Evolutionary conservation across 2,329 filamentous ascomycete genomes (phyloP), one percentile per base, ranked within the genome.

Genomic region (Trichophyton simii): DNA sequence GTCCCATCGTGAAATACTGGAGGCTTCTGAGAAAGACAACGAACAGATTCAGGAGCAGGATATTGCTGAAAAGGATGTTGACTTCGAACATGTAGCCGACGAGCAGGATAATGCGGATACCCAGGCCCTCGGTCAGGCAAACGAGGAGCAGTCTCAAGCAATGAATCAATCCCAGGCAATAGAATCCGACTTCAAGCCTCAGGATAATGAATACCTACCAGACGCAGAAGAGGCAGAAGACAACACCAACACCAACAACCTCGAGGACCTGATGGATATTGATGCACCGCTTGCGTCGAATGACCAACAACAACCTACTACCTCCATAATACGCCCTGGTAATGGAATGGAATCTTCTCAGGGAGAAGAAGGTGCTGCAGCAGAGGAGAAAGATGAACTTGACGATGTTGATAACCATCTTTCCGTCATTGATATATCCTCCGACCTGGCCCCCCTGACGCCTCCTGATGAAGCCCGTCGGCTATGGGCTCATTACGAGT

Each of bases 81-180:
- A 96, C 70, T 96, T 96, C 70, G 91, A 97, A 76, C 94, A 99
- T 74, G 79, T 97, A 2, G 87, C 87, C 63, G 85, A 96, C 66
- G 89, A 96, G 63, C 83, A 94, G 34, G 83, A 86, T 31, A 81
- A 86, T 60, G 83, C 87, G n/a, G 91, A 96, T 71, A 86, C 90
- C 1, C 94, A 99, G 75, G 94, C 94, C 13, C 82, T 99, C 69
- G 95, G 94, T 38, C 87, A 88, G 44, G 89, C 92, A 3, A 88
- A 84, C 9, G 87, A 95, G 65, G 92, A 99, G 28, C 89, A 96
- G 72, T 88, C 88, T 2, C 86, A 86, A 66, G 86, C 88, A 5
- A 81, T 99, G 61, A 89, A 97, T 69, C 88, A 96, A 67, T 84
- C 88, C 57, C 94, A 95, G 83, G 91, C 88, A 1, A 84, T 96